phyloP scores from a whole-genome alignment of 345 rosid species.

The Eucalyptus guilfoylei region DNA sequence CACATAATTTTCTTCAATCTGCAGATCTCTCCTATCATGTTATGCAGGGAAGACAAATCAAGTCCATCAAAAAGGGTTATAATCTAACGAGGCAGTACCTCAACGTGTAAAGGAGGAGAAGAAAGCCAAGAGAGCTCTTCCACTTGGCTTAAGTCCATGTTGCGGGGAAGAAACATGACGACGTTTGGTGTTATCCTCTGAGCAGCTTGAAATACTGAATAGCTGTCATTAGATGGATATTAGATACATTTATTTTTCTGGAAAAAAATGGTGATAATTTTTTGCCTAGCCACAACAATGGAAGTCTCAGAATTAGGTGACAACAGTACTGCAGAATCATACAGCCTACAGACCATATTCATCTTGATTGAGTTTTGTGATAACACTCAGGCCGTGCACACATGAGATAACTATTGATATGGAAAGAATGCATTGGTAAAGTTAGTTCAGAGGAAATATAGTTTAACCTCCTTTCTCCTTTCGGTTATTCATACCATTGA shows the following conservation, averaged over 20 bases:
- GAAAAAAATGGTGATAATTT: background rate
- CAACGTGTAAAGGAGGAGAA: constrained; percentile 13
- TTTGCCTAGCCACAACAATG: background rate
- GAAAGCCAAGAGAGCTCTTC: constrained; percentile 21
- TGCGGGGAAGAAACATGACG: constrained; percentile 13
- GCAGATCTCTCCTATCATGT: background rate
- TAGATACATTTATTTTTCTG: background rate
- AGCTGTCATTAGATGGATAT: background rate
- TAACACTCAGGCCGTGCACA: background rate
- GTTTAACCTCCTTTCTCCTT: background rate
- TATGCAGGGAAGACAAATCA: background rate
- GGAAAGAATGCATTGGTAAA: background rate
- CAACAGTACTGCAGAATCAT: background rate
- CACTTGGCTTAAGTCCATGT: constrained; percentile 10
- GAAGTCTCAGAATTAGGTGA: background rate
- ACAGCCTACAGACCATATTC: background rate
- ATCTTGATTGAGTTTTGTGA: background rate
- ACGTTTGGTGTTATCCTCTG: constrained; percentile 5
- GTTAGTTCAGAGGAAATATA: background rate
- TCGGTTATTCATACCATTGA: background rate
- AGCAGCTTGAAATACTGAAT: constrained; percentile 11
- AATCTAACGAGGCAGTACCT: background rate
- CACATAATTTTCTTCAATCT: constrained; percentile 10
- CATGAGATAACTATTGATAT: background rate
- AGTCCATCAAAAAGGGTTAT: background rate